These are phyloP conservation scores for Pichia terricola DNA, from an alignment of 1,139 yeast genomes.

Conservation along the genomic window DNA sequence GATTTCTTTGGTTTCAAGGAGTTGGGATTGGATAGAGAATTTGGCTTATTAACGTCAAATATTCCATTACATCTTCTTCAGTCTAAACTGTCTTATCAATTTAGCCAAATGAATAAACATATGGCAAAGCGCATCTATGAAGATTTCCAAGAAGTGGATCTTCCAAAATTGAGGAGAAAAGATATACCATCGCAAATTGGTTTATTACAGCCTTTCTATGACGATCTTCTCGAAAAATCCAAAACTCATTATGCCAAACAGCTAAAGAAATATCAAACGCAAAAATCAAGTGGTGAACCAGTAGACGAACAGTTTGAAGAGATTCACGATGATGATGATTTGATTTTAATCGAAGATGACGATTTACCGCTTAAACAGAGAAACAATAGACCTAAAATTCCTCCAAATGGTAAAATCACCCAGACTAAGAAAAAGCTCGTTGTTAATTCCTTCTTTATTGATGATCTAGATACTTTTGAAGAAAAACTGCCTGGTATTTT, in stretches of 20 bases:
- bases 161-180: constrained; percentile 38
- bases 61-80: constrained; percentile 87
- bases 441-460: constrained; percentile 41
- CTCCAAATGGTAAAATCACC: constrained; percentile 87
- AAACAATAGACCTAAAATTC: constrained; percentile 73
- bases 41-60: constrained; percentile 74
- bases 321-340: constrained; percentile 33
- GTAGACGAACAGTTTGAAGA: constrained; percentile 14
- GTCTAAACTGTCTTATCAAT: constrained; percentile 57
- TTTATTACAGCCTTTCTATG: constrained; percentile 50
- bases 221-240: constrained; percentile 42
- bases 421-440: constrained; percentile 56
- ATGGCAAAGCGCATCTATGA: constrained; percentile 47
- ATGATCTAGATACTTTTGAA: constrained; percentile 19
- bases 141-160: constrained; percentile 47
- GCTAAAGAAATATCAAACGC: constrained; percentile 38
- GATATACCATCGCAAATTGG: constrained; percentile 49
- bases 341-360: constrained; percentile 62
- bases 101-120: constrained; percentile 32
- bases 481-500: constrained; percentile 3
- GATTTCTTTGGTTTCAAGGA: constrained; percentile 97
- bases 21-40: constrained; percentile 86
- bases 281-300: constrained; percentile 7
- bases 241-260: constrained; percentile 35
- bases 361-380: constrained; percentile 74